Conservation (phyloP, 495 filamentous ascomycete genomes). For the Hypomontagnella submonticulosa region DNA sequence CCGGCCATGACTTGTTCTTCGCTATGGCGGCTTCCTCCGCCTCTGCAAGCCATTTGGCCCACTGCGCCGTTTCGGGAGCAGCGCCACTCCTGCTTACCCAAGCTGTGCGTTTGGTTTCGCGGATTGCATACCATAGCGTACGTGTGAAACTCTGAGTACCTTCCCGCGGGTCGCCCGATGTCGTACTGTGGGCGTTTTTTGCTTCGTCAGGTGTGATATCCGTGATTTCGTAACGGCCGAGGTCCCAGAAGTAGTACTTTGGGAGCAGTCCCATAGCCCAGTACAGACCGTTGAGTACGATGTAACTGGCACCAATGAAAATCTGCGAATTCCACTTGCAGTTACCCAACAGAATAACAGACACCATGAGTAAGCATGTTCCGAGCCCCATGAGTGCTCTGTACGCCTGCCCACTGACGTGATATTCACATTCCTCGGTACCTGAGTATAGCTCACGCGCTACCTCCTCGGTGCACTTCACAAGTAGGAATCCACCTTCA, state of each 20-base stretch:
- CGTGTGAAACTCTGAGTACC: conserved; percentile 59
- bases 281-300: conserved; percentile 69
- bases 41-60: conserved; percentile 64
- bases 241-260: conserved; percentile 61
- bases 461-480: conserved; percentile 71
- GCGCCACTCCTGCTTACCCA: conserved; percentile 62
- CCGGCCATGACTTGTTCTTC: conserved; percentile 53
- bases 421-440: conserved; percentile 66
- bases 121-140: conserved; percentile 67
- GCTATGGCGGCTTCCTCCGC: conserved; percentile 54
- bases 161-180: conserved; percentile 46
- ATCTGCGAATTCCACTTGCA: conserved; percentile 69
- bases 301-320: conserved; percentile 66
- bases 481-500: conserved; percentile 68
- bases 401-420: conserved; percentile 55
- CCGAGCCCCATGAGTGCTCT: conserved; percentile 66
- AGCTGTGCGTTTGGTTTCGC: conserved; percentile 59
- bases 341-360: conserved; percentile 70
- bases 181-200: conserved; percentile 43
- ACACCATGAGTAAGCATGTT: conserved; percentile 69
- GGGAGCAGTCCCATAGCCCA: conserved; percentile 65
- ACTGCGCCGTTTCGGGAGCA: conserved; percentile 61
- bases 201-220: conserved; percentile 55
- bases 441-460: conserved; percentile 72
- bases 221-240: conserved; percentile 54